These are phyloP conservation scores for Emergomyces pasteurianus DNA, from an alignment of 2,329 filamentous ascomycete species.

Conservation along the genomic window DNA sequence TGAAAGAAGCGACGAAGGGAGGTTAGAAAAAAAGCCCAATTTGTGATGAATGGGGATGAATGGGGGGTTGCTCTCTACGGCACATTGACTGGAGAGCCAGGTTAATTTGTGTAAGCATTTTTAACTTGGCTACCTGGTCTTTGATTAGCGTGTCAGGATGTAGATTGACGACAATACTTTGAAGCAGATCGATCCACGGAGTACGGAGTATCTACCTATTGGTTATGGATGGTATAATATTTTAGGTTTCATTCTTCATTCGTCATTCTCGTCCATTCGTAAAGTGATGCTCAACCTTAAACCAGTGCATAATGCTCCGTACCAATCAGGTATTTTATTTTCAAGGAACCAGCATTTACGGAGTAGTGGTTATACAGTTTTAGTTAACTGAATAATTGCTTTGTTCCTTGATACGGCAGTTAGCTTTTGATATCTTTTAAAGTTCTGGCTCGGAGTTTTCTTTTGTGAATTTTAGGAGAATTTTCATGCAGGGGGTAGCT, in stretches of 20 bases:
- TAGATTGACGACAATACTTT: too few species aligned
- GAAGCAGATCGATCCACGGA: too few species aligned
- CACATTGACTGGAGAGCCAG: neutral
- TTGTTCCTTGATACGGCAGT: neutral
- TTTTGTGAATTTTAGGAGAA: neutral
- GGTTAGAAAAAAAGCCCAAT: neutral
- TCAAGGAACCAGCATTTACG: neutral
- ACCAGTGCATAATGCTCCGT: neutral
- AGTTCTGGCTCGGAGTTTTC: neutral
- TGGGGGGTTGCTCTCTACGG: neutral
- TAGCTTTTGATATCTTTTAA: neutral
- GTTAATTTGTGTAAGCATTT: neutral
- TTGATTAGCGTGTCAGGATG: neutral
- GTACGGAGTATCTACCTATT: too few species aligned
- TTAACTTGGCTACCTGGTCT: neutral
- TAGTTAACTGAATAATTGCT: neutral
- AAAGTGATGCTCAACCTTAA: neutral
- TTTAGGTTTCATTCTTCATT: too few species aligned
- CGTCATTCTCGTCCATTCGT: too few species aligned
- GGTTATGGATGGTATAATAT: too few species aligned
- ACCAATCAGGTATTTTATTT: neutral
- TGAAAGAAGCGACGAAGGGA: neutral
- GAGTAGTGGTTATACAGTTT: neutral
- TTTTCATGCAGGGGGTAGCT: too few species aligned
- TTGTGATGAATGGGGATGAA: too few species aligned